Evolutionary conservation across 2,329 filamentous ascomycete genomes (phyloP).

Genomic region (Penicillium sp.): DNA sequence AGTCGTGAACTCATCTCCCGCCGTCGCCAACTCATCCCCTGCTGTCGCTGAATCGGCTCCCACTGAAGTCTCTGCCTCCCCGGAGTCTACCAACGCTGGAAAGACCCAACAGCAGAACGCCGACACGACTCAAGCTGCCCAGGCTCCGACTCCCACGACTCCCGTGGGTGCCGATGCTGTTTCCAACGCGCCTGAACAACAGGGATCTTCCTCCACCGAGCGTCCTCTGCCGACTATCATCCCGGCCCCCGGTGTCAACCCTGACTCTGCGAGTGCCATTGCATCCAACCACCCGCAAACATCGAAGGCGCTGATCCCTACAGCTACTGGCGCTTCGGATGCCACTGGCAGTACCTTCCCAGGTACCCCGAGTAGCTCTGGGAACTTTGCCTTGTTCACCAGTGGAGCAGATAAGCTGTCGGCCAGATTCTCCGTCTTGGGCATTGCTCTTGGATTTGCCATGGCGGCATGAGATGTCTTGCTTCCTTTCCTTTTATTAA

Average conservation of each 20-base stretch:
- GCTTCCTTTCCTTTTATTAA: background rate
- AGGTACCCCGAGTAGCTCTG: background rate
- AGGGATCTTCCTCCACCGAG: background rate
- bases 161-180: background rate
- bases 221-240: background rate
- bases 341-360: background rate
- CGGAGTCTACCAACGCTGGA: background rate
- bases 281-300: background rate
- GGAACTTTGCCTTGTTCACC: background rate
- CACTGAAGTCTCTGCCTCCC: background rate
- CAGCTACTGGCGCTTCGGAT: background rate
- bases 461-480: background rate
- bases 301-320: background rate
- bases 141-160: background rate
- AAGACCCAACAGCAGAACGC: background rate
- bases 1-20: too few species aligned
- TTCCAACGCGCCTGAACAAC: background rate
- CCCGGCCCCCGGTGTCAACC: background rate
- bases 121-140: background rate
- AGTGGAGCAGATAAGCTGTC: conserved; percentile 5
- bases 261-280: conserved; percentile 2
- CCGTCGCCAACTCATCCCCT: background rate
- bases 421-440: background rate
- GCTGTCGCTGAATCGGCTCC: background rate
- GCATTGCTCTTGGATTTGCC: conserved; percentile 2